phyloP scores from a whole-genome alignment of 78 protist species.

The Speleostelium caveatum region DNA sequence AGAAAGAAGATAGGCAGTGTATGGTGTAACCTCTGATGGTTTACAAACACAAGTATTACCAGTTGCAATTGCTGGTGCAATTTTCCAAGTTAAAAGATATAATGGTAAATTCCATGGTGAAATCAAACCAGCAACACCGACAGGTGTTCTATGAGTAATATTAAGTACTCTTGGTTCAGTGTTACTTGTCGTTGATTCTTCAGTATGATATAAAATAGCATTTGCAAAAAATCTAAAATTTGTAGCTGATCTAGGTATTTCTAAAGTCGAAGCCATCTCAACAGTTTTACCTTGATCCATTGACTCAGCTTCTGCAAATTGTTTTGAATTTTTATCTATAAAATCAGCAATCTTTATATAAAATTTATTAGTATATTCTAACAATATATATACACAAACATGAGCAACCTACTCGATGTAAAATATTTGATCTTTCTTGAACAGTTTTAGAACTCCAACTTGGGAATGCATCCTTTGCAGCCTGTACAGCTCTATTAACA shows the following conservation, averaged over 20 bases:
- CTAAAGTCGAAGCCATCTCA: constrained; percentile 75
- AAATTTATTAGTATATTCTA: neutral
- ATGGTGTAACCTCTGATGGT: constrained; percentile 91
- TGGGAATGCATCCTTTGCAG: constrained; percentile 86
- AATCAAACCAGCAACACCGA: constrained; percentile 91
- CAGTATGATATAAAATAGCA: constrained; percentile 56
- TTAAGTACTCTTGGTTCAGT: constrained; percentile 60
- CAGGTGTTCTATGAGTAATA: constrained; percentile 81
- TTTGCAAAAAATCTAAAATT: constrained; percentile 89
- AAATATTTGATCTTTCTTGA: constrained; percentile 66
- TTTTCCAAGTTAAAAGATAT: constrained; percentile 94
- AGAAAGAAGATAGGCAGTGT: constrained; percentile 84
- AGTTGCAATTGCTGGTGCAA: constrained; percentile 93
- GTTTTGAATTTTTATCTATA: constrained; percentile 72
- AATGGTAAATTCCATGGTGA: constrained; percentile 97
- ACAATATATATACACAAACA: no score
- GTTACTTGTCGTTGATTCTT: neutral
- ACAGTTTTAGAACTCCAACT: constrained; percentile 78
- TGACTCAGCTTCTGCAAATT: constrained; percentile 84
- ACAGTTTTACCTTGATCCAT: constrained; percentile 88
- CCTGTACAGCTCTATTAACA: constrained; percentile 87
- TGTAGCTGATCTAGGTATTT: constrained; percentile 81
- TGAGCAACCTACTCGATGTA: constrained; percentile 4
- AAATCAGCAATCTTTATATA: constrained; percentile 84
- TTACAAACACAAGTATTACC: constrained; percentile 90